phyloP scores from a whole-genome alignment of 177 flowering plant genomes.

The Telopea speciosissima region DNA sequence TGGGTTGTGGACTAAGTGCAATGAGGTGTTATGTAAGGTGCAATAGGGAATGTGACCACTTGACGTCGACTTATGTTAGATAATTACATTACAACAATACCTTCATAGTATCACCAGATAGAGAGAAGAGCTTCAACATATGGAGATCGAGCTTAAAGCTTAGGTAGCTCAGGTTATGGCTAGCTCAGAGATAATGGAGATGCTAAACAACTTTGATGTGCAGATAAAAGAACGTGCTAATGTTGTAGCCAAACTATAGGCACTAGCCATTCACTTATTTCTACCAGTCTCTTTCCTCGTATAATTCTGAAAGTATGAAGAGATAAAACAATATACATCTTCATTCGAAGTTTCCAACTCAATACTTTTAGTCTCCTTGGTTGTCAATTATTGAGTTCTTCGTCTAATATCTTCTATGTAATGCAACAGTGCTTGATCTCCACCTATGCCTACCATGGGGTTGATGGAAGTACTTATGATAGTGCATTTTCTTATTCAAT shows the following conservation, averaged over 20 bases:
- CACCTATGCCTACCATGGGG: no score
- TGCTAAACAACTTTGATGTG: slow-evolving; percentile 58
- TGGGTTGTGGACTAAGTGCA: slow-evolving; percentile 12
- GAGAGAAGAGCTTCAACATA: no score
- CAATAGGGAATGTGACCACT: slow-evolving; percentile 62
- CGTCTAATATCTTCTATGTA: neutral
- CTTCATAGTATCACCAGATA: no score
- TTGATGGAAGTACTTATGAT: no score
- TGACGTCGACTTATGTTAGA: slow-evolving; percentile 65
- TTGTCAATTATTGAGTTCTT: neutral
- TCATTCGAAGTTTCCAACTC: no score
- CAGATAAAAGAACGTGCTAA: slow-evolving; percentile 67
- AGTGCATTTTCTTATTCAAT: no score
- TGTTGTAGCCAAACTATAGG: slow-evolving; percentile 61
- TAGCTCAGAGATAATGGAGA: slow-evolving; percentile 56
- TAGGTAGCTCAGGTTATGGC: slow-evolving; percentile 64
- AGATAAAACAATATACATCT: neutral
- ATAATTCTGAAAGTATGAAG: neutral
- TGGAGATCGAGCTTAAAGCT: no score
- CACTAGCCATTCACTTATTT: slow-evolving; percentile 19
- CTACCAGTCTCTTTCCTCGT: neutral
- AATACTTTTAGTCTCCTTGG: neutral
- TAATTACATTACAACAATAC: no score
- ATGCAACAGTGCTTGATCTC: no score
- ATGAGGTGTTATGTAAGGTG: slow-evolving; percentile 44